Base-by-base conservation (phyloP, 768 basidiomycete species). In the Psilocybe cyanescens region DNA sequence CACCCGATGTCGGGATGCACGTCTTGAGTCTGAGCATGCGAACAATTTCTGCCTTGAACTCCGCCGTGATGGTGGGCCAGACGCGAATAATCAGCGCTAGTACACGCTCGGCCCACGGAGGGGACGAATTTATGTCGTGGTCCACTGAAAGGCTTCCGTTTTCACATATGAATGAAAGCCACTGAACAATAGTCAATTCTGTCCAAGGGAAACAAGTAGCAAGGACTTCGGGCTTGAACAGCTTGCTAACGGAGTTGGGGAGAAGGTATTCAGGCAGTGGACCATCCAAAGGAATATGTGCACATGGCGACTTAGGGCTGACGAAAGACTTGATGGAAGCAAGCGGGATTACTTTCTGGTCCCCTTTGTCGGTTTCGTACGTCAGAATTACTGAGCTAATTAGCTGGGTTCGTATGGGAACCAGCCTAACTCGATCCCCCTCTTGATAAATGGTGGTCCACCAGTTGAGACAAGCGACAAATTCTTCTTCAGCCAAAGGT, bases 401-500 rank as follows among this genome's bases (percentile, higher is more conserved):
- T 16, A 99, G 80, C 59, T 92, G 83, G 2, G 70, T 78, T 64
- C 81, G 88, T 62, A 81, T 80, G 17, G 78, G 76, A 12, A 75
- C 62, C 51, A 84, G 74, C n/a, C 80, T 73, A 12, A 75, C 65
- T 39, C 61, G 64, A 54, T 72, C 66, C 77, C 76, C 67, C 69
- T 75, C 58, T 74, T 77, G 49, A 70, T 75, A 65, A 58, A 78
- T 48, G 55, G 73, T 76, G 55, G 83, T 81, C 92, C 95, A 95
- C 97, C 97, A 99, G 59, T 86, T 85, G 63, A 98, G 76, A 73
- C 92, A 95, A 2, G 86, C 87, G n/a, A 89, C 71, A 75, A 91
- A 88, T 69, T 98, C 93, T 4, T 78, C 75, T 69, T 92, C 85
- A 3, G 73, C 71, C 28, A 99, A 80, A 3, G 95, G 89, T 14